phyloP scores from a whole-genome alignment of 2,329 filamentous ascomycete species.

The Mycosphaerella sp. region DNA sequence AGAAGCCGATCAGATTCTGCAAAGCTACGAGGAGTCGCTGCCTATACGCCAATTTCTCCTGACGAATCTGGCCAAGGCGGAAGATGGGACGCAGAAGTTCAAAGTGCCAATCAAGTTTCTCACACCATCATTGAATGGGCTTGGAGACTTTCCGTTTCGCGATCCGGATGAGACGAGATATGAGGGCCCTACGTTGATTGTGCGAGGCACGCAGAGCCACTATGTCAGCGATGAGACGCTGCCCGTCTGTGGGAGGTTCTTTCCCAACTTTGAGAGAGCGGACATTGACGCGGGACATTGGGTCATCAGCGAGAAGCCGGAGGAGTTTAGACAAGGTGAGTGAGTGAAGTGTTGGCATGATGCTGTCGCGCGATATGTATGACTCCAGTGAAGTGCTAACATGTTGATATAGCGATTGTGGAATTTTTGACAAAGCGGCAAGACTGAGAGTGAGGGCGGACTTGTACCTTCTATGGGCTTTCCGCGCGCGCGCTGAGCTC shows the following conservation, averaged over 20 bases:
- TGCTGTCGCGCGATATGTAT: not conserved
- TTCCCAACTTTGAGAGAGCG: constrained; percentile 65
- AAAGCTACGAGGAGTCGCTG: constrained; percentile 65
- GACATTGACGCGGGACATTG: constrained; percentile 79
- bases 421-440: constrained; percentile 54
- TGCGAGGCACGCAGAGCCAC: constrained; percentile 67
- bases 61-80: constrained; percentile 64
- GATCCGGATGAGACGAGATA: constrained; percentile 63
- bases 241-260: constrained; percentile 74
- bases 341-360: constrained; percentile 1
- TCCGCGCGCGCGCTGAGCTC: too few species aligned
- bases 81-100: constrained; percentile 59
- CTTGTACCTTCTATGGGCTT: not conserved
- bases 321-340: constrained; percentile 67
- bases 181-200: constrained; percentile 70
- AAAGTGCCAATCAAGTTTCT: constrained; percentile 71
- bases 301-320: constrained; percentile 82
- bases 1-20: constrained; percentile 74
- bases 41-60: constrained; percentile 85
- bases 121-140: constrained; percentile 58
- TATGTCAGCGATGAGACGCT: constrained; percentile 77
- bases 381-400: constrained; percentile 5
- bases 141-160: constrained; percentile 85
- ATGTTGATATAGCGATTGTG: constrained; percentile 48
- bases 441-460: constrained; percentile 28